Evolutionary conservation across 257 asterid genomes (phyloP).

Genomic region (Jacaranda mimosifolia): DNA sequence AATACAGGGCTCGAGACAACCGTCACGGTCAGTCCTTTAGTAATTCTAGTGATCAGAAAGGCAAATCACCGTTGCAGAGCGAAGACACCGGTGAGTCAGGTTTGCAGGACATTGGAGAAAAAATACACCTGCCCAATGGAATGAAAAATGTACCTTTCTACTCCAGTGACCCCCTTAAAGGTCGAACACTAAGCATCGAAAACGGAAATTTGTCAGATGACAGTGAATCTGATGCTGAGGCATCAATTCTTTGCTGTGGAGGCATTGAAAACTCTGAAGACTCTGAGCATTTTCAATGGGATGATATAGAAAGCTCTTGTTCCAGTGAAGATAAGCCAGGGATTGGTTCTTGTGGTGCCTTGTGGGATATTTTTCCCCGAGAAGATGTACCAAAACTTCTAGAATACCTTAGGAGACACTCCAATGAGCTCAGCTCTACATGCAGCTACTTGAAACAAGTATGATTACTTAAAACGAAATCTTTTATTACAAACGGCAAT

Average conservation of each 20-base stretch:
- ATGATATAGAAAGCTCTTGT: slow-evolving; percentile 59
- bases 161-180: slow-evolving; percentile 54
- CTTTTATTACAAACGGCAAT: slow-evolving; percentile 22
- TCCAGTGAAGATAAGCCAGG: slow-evolving; percentile 54
- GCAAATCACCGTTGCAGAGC: slow-evolving; percentile 75
- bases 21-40: slow-evolving; percentile 54
- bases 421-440: slow-evolving; percentile 67
- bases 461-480: slow-evolving; percentile 33
- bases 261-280: slow-evolving; percentile 73
- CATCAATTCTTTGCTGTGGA: slow-evolving; percentile 75
- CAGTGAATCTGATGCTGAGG: slow-evolving; percentile 74
- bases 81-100: slow-evolving; percentile 82
- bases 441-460: slow-evolving; percentile 64
- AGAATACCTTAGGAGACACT: slow-evolving; percentile 78
- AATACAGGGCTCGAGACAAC: slow-evolving; percentile 51
- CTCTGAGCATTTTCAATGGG: slow-evolving; percentile 60
- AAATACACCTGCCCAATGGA: slow-evolving; percentile 55
- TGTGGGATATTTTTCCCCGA: slow-evolving; percentile 88
- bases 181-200: slow-evolving; percentile 43
- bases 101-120: slow-evolving; percentile 67
- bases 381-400: slow-evolving; percentile 89
- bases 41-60: slow-evolving; percentile 69
- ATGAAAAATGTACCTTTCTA: slow-evolving; percentile 58
- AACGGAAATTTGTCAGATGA: slow-evolving; percentile 58
- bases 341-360: slow-evolving; percentile 75